Conservation (phyloP, 73 alveolate genomes). For the Effrenium voratum region DNA sequence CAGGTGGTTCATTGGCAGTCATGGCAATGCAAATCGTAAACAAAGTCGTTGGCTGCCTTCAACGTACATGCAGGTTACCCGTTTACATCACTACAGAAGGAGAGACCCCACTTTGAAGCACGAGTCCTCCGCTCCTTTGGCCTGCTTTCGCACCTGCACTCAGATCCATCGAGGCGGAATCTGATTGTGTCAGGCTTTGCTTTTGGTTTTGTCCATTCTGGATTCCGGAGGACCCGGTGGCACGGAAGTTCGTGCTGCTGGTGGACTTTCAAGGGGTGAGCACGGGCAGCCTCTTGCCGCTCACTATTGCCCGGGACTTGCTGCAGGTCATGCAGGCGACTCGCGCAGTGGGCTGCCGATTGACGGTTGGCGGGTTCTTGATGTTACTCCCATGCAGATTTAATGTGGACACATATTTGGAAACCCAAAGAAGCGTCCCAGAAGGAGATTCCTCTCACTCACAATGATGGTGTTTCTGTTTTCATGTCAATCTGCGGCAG, state of each 20-base stretch:
- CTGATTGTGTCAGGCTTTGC: background rate
- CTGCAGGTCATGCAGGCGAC: constrained; percentile 62
- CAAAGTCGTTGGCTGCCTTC: too few species aligned
- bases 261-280: constrained; percentile 74
- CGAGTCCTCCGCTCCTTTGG: background rate
- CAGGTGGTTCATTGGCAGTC: too few species aligned
- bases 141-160: background rate
- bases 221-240: constrained; percentile 51
- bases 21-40: too few species aligned
- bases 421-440: too few species aligned
- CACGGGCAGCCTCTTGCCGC: constrained; percentile 51
- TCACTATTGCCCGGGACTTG: constrained; percentile 56
- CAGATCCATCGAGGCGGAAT: background rate
- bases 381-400: too few species aligned
- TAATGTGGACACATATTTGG: too few species aligned
- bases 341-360: background rate
- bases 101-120: background rate
- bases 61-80: too few species aligned
- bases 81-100: too few species aligned
- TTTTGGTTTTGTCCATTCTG: background rate
- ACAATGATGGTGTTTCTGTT: background rate
- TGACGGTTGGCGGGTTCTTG: background rate
- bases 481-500: background rate
- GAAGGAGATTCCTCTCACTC: too few species aligned
- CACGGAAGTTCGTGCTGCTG: constrained; percentile 70